phyloP scores from a whole-genome alignment of 352 stramenopile species.

The Pythium aquatile region DNA sequence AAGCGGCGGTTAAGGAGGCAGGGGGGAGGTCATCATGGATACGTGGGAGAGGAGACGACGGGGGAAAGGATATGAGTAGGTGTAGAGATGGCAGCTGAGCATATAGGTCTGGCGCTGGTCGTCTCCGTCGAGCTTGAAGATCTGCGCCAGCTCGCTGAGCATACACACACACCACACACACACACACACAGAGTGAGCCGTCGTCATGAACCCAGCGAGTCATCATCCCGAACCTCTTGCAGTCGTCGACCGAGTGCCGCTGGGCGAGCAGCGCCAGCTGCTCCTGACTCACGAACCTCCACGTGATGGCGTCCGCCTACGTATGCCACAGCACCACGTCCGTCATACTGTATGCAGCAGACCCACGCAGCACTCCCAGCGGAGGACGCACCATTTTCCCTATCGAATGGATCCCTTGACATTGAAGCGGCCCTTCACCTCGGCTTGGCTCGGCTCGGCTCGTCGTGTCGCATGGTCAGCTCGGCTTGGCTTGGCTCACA shows the following conservation, averaged over 20 bases:
- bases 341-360: too few relatives aligned
- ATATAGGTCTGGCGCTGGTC: slow-evolving; percentile 47
- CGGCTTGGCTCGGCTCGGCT: slow-evolving; percentile 13
- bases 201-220: background rate
- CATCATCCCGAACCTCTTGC: slow-evolving; percentile 40
- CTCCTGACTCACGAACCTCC: slow-evolving; percentile 43
- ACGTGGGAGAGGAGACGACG: background rate
- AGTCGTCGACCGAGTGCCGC: slow-evolving; percentile 49
- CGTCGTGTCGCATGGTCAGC: background rate
- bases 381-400: slow-evolving; percentile 8
- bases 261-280: slow-evolving; percentile 39
- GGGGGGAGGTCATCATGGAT: background rate
- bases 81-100: slow-evolving; percentile 55
- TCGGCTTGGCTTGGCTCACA: background rate
- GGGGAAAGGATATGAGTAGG: slow-evolving; percentile 63
- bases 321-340: background rate
- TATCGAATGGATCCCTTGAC: background rate
- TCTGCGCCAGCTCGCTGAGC: slow-evolving; percentile 40
- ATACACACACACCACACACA: background rate
- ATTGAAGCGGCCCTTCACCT: slow-evolving; percentile 14
- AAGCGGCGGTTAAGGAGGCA: slow-evolving; percentile 11
- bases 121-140: slow-evolving; percentile 44
- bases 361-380: too few relatives aligned
- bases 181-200: too few relatives aligned
- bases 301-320: slow-evolving; percentile 55